Percentiles rank a stretch among this genome's conserved stretches.
Conservation (phyloP, 2,329 filamentous ascomycete species). For the Tolypocladium paradoxum region DNA sequence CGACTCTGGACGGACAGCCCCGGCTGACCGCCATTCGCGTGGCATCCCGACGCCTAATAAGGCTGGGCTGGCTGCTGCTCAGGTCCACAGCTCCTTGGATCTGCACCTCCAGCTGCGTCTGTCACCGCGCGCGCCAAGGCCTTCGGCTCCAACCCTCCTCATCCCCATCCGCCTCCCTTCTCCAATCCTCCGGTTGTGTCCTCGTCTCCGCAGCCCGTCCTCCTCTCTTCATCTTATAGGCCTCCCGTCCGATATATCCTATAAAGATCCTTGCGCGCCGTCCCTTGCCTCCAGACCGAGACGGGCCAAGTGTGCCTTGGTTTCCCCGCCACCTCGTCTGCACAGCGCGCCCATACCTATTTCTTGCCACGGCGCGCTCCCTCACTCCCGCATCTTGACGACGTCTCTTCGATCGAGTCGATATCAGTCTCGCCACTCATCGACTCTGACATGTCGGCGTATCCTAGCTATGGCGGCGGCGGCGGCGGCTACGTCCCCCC, state of each 20-base stretch:
- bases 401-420: neutral
- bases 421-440: neutral
- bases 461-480: slow-evolving; percentile 44
- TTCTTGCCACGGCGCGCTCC: neutral
- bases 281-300: neutral
- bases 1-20: neutral
- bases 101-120: neutral
- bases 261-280: neutral
- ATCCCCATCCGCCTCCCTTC: neutral
- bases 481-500: slow-evolving; percentile 32
- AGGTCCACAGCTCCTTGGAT: neutral
- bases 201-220: neutral
- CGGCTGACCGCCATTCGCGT: slow-evolving; percentile 3
- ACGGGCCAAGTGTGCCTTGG: neutral
- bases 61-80: neutral
- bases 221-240: neutral
- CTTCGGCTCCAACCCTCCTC: neutral
- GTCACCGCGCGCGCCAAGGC: neutral
- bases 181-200: neutral
- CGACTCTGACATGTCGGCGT: slow-evolving; percentile 46
- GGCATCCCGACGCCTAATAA: slow-evolving; percentile 3
- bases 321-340: neutral
- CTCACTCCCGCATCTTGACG: neutral
- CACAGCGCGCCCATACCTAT: neutral
- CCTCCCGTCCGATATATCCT: neutral